phyloP scores from a whole-genome alignment of 2,329 filamentous ascomycete species.

The Aspergillus sp. region DNA sequence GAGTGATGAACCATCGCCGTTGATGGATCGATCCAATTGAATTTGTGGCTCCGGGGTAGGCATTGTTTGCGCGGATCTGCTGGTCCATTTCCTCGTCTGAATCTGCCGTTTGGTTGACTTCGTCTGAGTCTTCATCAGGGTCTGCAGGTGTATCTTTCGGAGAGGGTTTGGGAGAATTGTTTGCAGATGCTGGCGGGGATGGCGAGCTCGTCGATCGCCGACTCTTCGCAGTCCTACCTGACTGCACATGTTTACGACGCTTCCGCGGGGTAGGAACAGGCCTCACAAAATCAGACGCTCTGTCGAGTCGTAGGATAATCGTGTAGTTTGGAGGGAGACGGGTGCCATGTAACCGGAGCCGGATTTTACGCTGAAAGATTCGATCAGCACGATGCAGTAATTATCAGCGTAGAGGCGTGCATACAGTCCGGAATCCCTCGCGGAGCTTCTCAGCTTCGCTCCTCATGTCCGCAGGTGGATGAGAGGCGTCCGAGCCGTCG shows the following conservation, averaged over 20 bases:
- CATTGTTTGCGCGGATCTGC: slow-evolving; percentile 51
- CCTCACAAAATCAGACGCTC: slow-evolving; percentile 10
- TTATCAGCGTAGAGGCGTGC: not conserved
- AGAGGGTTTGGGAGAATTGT: not conserved
- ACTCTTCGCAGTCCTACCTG: slow-evolving; percentile 2
- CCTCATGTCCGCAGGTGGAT: slow-evolving; percentile 4
- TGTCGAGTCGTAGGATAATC: slow-evolving; percentile 43
- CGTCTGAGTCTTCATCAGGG: slow-evolving; percentile 1
- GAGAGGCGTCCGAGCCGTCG: slow-evolving; percentile 9
- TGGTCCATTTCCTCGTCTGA: slow-evolving; percentile 35
- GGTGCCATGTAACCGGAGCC: slow-evolving; percentile 46
- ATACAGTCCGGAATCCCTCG: slow-evolving; percentile 41
- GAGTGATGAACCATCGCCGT: slow-evolving; percentile 55
- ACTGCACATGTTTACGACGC: slow-evolving; percentile 9
- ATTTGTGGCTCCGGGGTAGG: slow-evolving; percentile 57
- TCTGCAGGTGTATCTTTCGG: not conserved
- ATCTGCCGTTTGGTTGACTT: slow-evolving; percentile 5
- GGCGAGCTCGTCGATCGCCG: slow-evolving; percentile 13
- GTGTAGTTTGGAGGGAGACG: slow-evolving; percentile 47
- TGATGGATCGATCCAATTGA: slow-evolving; percentile 59
- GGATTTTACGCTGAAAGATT: slow-evolving; percentile 45
- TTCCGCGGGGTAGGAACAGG: slow-evolving; percentile 12
- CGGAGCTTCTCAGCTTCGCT: slow-evolving; percentile 39
- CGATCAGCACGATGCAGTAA: slow-evolving; percentile 1
- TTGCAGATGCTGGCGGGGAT: slow-evolving; percentile 2